Evolutionary conservation across 176 grass and related monocot species (phyloP), one percentile per base, ranked within the genome.

Genomic region (Aegilops umbellulata): DNA sequence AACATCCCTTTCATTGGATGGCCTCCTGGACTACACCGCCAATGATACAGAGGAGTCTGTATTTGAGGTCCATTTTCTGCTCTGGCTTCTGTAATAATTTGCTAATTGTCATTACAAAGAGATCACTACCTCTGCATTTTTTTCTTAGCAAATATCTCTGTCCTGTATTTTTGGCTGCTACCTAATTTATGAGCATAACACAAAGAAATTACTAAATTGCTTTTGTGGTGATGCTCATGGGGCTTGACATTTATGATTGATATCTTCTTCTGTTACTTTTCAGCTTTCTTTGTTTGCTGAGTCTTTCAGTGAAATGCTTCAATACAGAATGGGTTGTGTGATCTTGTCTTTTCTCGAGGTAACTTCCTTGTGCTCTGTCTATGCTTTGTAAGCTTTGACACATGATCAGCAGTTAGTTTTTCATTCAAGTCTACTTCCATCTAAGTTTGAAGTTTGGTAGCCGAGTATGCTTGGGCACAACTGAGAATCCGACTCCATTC

Each of bases 281-380:
- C 91, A 99, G 97, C 90, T 99, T 89, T 97, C 97, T 66, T 84
- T 99, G 46, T 99, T 99, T 83, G 97, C 97, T 0, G 97, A 99
- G 69, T 90, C 97, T 2, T 92, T 99, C 73, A 86, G 90, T 78
- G 97, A 99, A 94, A 99, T 99, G 97, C 94, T 99, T 93, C 97
- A 97, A 35, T 91, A 94, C 87, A 88, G 87, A 79, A 99, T 99
- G 97, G 97, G 97, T 69, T 97, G 91, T 36, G 62, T 91, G 65
- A 87, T 99, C 57, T 80, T 94, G 73, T 94, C 92, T 71, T 99
- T 99, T 90, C 97, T 99, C 69, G 92, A 99, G 94, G 97, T 99
- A 95, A 49, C 82, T 76, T 87, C 24, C 44, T 85, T 35, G 12
- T 39, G 16, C 69, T 77, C 41, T 87, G 47, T 71, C 83, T 76